phyloP scores from a whole-genome alignment of 306 rosid species.

The Begonia loranthoides region DNA sequence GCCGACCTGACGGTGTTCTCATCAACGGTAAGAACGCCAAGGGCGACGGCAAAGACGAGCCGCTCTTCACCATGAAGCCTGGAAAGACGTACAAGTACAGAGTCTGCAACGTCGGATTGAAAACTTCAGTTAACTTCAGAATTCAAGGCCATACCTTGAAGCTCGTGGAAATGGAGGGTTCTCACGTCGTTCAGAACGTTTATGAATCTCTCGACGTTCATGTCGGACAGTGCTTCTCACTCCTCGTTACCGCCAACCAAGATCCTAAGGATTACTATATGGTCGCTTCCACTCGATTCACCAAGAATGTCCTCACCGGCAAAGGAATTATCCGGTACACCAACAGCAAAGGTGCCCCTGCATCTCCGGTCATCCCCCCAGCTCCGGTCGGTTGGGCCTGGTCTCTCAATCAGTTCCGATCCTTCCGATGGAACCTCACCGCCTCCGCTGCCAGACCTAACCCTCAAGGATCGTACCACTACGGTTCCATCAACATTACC shows the following conservation, averaged over 20 bases:
- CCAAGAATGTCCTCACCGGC: slow-evolving; percentile 19
- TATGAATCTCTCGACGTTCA: slow-evolving; percentile 73
- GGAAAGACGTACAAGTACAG: slow-evolving; percentile 70
- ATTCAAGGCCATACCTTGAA: slow-evolving; percentile 56
- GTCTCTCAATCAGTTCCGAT: slow-evolving; percentile 76
- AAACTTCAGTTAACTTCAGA: slow-evolving; percentile 53
- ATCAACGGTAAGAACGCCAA: slow-evolving; percentile 51
- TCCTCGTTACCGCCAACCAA: slow-evolving; percentile 57
- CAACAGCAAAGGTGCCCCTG: slow-evolving; percentile 32
- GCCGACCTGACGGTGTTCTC: slow-evolving; percentile 49
- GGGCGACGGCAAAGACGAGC: slow-evolving; percentile 43
- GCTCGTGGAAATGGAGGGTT: slow-evolving; percentile 79
- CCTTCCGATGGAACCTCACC: slow-evolving; percentile 80
- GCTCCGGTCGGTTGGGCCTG: slow-evolving; percentile 81
- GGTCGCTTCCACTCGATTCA: slow-evolving; percentile 65
- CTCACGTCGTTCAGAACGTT: slow-evolving; percentile 55
- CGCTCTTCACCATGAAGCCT: slow-evolving; percentile 59
- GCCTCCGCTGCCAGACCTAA: slow-evolving; percentile 94
- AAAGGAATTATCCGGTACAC: slow-evolving; percentile 47
- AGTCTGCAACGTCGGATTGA: slow-evolving; percentile 67
- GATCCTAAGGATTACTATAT: slow-evolving; percentile 55
- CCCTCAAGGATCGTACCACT: slow-evolving; percentile 82
- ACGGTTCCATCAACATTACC: slow-evolving; percentile 56
- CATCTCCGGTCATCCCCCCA: slow-evolving; percentile 31
- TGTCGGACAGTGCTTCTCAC: slow-evolving; percentile 47